Evolutionary conservation across 2,329 filamentous ascomycete genomes (phyloP), one percentile per base, ranked within the genome.

Genomic region (Graphilbum ipis-grandicollis): DNA sequence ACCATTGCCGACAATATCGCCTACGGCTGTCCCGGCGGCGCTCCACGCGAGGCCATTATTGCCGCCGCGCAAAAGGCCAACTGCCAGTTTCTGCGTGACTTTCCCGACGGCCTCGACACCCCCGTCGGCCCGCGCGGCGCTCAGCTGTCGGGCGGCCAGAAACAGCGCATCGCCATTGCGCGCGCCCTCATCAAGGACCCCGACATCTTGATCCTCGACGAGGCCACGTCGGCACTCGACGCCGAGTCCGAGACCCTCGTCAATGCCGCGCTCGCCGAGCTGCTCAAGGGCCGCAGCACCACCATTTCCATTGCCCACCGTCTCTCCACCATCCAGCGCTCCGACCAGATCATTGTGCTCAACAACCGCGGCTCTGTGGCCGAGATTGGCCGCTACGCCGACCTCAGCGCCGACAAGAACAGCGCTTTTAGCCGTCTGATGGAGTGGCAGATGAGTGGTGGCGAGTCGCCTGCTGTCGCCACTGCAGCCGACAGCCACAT

Each of bases 221-320:
- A 98, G 64, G 82, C 92, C 15, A 98, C 92, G 0, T 93, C 84
- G 3, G 90, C 90, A 0, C 68, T 98, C 8, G 90, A 98, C 53
- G 90, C 90, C 13, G 90, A 98, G 56, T 93, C 84, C 0, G 90
- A 98, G 56, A 96, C 90, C 0, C 70, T 96, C 3, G 90, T 98
- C 41, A 98, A 98, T 54, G 77, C 84, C 48, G 90, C 90, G 3
- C 66, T 98, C 3, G 74, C 75, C 7, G 75, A 74, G 32, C 67
- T 98, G 25, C 75, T 98, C 21, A 70, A 74, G 43, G 85, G 85
- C 23, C 81, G 79, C 50, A 94, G 90, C 56, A 98, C 92, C 0
- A 98, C 90, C 10, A 96, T 98, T 52, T 93, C 83, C 37, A 98
- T 98, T 50, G 92, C 90, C 1, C 90, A 98, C 58, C 76, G 92